A percentile compares a stretch with the other conserved stretches of the same genome.
These are phyloP conservation scores for Aureobasidium musti DNA, from an alignment of 2,329 filamentous ascomycete species.

Conservation along the genomic window DNA sequence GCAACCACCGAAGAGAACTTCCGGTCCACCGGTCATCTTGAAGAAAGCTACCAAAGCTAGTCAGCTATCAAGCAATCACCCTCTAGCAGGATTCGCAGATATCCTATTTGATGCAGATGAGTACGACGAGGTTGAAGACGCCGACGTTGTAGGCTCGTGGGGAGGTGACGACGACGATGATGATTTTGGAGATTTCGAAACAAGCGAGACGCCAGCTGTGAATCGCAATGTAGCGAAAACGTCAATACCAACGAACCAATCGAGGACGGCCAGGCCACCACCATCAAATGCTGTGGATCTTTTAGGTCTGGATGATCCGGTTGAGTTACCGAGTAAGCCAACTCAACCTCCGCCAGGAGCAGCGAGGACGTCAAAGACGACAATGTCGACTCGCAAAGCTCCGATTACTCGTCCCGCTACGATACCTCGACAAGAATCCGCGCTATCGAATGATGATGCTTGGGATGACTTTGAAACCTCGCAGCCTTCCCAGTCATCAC, in stretches of 20 bases:
- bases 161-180: conserved; percentile 41
- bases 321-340: background rate
- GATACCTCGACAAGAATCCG: background rate
- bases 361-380: conserved; percentile 32
- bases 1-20: background rate
- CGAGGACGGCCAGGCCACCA: background rate
- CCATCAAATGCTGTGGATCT: conserved; percentile 33
- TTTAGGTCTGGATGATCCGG: conserved; percentile 35
- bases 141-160: conserved; percentile 28
- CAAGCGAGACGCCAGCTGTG: background rate
- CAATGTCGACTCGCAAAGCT: conserved; percentile 40
- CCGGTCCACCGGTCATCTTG: background rate
- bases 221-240: background rate
- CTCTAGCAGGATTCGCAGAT: conserved; percentile 27
- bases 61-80: conserved; percentile 20
- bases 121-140: conserved; percentile 36
- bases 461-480: conserved; percentile 51
- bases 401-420: conserved; percentile 31
- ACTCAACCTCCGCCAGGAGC: background rate
- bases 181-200: conserved; percentile 42
- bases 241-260: background rate
- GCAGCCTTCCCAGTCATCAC: conserved; percentile 28
- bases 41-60: conserved; percentile 21
- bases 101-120: conserved; percentile 32
- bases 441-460: conserved; percentile 29